These are phyloP conservation scores for Plasmodium adleri DNA, from an alignment of 169 alveolate genomes.

Conservation along the genomic window DNA sequence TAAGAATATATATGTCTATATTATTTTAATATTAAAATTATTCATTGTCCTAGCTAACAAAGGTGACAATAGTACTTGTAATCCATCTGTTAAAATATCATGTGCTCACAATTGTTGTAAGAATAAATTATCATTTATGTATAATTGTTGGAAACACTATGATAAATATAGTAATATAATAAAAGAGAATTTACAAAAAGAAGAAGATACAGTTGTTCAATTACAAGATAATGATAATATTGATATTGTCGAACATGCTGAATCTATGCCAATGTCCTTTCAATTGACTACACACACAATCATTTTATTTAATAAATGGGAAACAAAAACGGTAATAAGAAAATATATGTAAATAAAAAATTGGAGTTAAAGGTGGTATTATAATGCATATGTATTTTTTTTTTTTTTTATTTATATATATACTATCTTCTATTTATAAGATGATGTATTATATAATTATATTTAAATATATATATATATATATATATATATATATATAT, in stretches of 20 bases:
- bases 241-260: background rate
- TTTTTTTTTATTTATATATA: background rate
- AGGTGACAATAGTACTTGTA: background rate
- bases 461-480: background rate
- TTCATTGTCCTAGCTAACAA: slow-evolving; percentile 3
- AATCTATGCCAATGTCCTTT: slow-evolving; percentile 69
- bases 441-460: background rate
- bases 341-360: background rate
- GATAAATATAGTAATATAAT: slow-evolving; percentile 27
- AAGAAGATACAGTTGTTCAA: slow-evolving; percentile 3
- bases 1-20: slow-evolving; percentile 15
- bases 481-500: slow-evolving; percentile 9
- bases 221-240: slow-evolving; percentile 1
- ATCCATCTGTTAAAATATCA: slow-evolving; percentile 8
- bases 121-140: slow-evolving; percentile 36
- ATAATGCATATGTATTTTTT: background rate
- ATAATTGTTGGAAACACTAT: slow-evolving; percentile 42
- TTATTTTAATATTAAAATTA: slow-evolving; percentile 19
- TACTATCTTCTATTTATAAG: background rate
- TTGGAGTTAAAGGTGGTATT: background rate
- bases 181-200: slow-evolving; percentile 5
- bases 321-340: slow-evolving; percentile 35
- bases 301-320: slow-evolving; percentile 67
- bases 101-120: slow-evolving; percentile 12
- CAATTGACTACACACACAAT: slow-evolving; percentile 56